Evolutionary conservation across 805 yeast genomes (phyloP).

Genomic region (Candida nanaspora): DNA sequence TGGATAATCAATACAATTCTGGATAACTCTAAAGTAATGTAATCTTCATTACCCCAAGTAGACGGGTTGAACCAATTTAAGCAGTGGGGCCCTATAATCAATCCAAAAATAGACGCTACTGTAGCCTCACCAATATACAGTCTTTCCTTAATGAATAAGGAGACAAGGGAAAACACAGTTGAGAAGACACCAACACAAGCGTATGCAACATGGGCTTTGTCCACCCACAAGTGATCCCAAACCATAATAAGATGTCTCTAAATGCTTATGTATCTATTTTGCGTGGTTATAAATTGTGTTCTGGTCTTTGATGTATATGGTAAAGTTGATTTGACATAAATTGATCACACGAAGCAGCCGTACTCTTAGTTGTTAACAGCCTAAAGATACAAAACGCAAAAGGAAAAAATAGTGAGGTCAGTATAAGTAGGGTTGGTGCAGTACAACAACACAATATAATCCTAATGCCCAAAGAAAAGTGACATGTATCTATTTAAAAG

Average conservation of each 20-base stretch:
- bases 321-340: too few species aligned
- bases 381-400: too few species aligned
- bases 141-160: slow-evolving; percentile 51
- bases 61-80: slow-evolving; percentile 50
- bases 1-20: slow-evolving; percentile 64
- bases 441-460: too few species aligned
- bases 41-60: slow-evolving; percentile 49
- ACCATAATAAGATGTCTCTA: slow-evolving; percentile 14
- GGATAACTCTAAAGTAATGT: slow-evolving; percentile 50
- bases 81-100: slow-evolving; percentile 54
- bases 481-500: too few species aligned
- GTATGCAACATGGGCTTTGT: slow-evolving; percentile 32
- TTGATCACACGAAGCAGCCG: too few species aligned
- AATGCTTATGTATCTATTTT: too few species aligned
- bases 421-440: too few species aligned
- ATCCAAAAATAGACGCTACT: slow-evolving; percentile 56
- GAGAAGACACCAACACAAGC: slow-evolving; percentile 59
- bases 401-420: too few species aligned
- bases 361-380: too few species aligned
- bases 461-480: too few species aligned
- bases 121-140: slow-evolving; percentile 62
- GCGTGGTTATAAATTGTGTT: too few species aligned
- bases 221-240: slow-evolving; percentile 25
- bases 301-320: too few species aligned
- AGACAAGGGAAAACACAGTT: slow-evolving; percentile 48